These are phyloP conservation scores for Teratosphaeria pseudoeucalypti DNA, from an alignment of 2,329 filamentous ascomycete genomes.

Conservation along the genomic window DNA sequence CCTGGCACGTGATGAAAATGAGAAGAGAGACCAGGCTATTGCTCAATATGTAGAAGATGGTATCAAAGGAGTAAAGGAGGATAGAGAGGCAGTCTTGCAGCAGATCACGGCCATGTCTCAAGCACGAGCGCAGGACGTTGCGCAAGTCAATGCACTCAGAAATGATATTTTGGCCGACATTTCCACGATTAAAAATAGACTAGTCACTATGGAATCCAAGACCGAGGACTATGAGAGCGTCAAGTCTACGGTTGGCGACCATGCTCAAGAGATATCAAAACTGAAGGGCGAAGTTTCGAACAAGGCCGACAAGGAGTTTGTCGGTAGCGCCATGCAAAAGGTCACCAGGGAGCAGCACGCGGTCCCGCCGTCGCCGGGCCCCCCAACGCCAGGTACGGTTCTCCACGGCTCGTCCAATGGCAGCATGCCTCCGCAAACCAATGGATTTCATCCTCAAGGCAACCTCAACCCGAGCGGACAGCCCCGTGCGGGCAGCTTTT, in stretches of 20 bases:
- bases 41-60: neutral
- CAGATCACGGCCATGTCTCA: neutral
- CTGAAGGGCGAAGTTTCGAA: neutral
- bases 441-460: neutral
- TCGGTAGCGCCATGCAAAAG: neutral
- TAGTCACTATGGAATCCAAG: neutral
- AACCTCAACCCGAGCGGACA: neutral
- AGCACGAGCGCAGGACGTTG: neutral
- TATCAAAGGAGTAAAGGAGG: neutral
- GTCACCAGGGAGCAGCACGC: neutral
- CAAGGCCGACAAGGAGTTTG: neutral
- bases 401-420: neutral
- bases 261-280: neutral
- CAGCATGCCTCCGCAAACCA: neutral
- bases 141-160: neutral
- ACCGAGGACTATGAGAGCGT: neutral
- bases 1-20: neutral
- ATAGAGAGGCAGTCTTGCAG: neutral
- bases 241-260: neutral
- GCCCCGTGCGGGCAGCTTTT: neutral
- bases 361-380: neutral
- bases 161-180: neutral
- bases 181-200: neutral
- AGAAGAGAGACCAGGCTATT: neutral
- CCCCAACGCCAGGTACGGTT: neutral